phyloP scores from a whole-genome alignment of 345 rosid species.

The Physaria fendleri region DNA sequence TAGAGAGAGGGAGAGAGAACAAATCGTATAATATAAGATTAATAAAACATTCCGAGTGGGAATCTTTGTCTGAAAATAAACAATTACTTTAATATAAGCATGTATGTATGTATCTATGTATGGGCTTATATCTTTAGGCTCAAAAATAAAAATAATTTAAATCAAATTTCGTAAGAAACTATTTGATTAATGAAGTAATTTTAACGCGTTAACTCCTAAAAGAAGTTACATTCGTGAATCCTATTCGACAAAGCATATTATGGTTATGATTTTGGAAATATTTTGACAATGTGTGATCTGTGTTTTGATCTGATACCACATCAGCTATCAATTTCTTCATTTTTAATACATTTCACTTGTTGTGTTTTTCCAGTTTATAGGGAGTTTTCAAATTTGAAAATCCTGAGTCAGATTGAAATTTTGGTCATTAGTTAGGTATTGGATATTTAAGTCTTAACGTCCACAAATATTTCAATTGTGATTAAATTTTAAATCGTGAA shows the following conservation, averaged over 20 bases:
- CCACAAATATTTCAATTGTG: constrained; percentile 12
- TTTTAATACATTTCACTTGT: background rate
- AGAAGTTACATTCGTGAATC: constrained; percentile 12
- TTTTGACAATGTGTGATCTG: constrained; percentile 12
- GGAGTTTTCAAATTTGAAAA: background rate
- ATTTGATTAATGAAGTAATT: background rate
- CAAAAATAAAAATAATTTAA: no score
- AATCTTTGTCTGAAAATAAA: constrained; percentile 36
- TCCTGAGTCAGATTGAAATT: background rate
- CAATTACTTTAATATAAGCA: constrained; percentile 14
- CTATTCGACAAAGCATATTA: background rate
- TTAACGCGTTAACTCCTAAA: constrained; percentile 5
- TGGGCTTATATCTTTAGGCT: background rate
- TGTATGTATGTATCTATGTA: background rate
- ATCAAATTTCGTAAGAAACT: background rate
- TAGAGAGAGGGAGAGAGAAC: constrained; percentile 23
- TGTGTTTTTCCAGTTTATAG: constrained; percentile 14
- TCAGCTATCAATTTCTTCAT: constrained; percentile 4
- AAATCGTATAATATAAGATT: constrained; percentile 20
- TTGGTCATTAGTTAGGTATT: constrained; percentile 22
- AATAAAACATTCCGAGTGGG: constrained; percentile 35
- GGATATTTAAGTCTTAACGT: constrained; percentile 21
- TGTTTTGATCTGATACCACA: background rate
- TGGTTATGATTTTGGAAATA: constrained; percentile 9
- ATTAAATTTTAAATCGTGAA: background rate